A percentile compares a stretch with the other conserved stretches of the same genome.
These are phyloP conservation scores for Blastobotrys persicus DNA, from an alignment of 1,139 yeast species.

Conservation along the genomic window DNA sequence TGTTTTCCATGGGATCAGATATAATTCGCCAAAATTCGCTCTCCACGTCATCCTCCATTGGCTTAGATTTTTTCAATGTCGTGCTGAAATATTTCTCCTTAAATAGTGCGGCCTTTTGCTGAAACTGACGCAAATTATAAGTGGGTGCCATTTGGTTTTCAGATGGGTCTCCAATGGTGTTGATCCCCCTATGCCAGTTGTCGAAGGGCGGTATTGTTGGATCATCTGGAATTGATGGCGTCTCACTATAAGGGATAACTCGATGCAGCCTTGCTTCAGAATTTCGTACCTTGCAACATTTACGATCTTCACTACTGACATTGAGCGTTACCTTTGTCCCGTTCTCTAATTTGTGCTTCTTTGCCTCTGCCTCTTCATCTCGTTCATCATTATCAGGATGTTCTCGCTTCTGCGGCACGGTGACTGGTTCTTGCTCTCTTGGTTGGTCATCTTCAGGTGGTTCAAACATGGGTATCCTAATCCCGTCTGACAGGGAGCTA, in stretches of 20 bases:
- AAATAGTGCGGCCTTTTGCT: constrained; percentile 54
- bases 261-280: constrained; percentile 20
- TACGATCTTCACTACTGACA: neutral
- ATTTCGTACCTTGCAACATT: constrained; percentile 19
- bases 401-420: constrained; percentile 16
- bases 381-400: constrained; percentile 16
- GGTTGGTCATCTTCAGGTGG: constrained; percentile 30
- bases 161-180: constrained; percentile 17
- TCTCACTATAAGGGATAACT: constrained; percentile 18
- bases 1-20: constrained; percentile 35
- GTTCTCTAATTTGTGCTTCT: constrained; percentile 17
- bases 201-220: constrained; percentile 25
- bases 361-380: constrained; percentile 5
- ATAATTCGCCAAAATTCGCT: constrained; percentile 41
- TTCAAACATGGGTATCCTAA: constrained; percentile 16
- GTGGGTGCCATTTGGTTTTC: constrained; percentile 64
- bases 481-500: constrained; percentile 19
- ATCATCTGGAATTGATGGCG: constrained; percentile 23
- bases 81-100: constrained; percentile 35
- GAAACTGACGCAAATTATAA: constrained; percentile 62
- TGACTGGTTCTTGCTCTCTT: constrained; percentile 24
- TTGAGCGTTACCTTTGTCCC: constrained; percentile 15
- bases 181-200: constrained; percentile 24
- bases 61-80: constrained; percentile 13
- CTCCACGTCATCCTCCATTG: constrained; percentile 33